These are phyloP conservation scores for Crocinoboletus sp. DNA, from an alignment of 1,284 basidiomycete genomes.

Conservation along the genomic window DNA sequence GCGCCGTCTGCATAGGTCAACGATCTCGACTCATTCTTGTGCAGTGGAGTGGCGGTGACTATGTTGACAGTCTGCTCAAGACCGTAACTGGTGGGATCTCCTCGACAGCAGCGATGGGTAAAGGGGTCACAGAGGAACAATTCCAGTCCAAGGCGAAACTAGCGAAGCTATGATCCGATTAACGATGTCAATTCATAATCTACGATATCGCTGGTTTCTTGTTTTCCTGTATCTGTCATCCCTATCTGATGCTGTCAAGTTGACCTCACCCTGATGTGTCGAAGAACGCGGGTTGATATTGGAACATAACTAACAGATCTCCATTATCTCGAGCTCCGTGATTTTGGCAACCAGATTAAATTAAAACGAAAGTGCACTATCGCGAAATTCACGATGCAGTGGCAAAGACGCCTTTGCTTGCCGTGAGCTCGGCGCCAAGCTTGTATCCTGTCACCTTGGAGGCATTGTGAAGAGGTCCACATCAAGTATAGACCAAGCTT, in stretches of 20 bases:
- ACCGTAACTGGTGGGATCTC: conserved; percentile 94
- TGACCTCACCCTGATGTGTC: neutral
- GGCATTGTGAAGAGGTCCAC: neutral
- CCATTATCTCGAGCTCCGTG: conserved; percentile 1
- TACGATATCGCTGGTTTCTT: neutral
- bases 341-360: neutral
- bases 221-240: conserved; percentile 8
- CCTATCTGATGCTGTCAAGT: neutral
- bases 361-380: neutral
- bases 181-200: neutral
- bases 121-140: conserved; percentile 90
- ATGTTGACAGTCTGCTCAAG: conserved; percentile 89
- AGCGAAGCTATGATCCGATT: conserved; percentile 48
- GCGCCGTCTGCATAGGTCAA: neutral
- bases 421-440: conserved; percentile 77
- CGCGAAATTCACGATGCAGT: conserved; percentile 29
- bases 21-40: conserved; percentile 15
- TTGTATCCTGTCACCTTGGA: conserved; percentile 79
- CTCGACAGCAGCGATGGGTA: conserved; percentile 95
- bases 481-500: conserved; percentile 14
- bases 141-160: too few relatives aligned
- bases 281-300: neutral
- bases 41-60: conserved; percentile 94
- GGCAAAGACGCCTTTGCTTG: conserved; percentile 61
- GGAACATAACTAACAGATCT: conserved; percentile 5